phyloP scores from a whole-genome alignment of 768 basidiomycete species.

The Mycena polygramma region DNA sequence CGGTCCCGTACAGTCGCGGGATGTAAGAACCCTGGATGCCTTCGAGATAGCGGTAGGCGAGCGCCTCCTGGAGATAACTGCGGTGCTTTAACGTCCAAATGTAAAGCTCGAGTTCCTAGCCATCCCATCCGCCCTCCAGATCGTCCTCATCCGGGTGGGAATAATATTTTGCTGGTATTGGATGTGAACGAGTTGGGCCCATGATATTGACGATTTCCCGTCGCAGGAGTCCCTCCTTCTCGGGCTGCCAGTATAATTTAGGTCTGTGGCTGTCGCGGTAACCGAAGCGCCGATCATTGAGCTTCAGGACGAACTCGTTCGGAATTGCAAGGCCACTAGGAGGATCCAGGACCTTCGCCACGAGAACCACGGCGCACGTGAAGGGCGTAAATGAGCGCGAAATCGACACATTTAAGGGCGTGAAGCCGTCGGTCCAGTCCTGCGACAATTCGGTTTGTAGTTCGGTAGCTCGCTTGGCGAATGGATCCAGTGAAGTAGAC shows the following conservation, averaged over 20 bases:
- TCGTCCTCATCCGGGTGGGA: neutral
- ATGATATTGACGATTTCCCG: neutral
- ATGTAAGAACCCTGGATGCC: neutral
- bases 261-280: neutral
- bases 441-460: neutral
- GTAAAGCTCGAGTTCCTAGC: conserved; percentile 4
- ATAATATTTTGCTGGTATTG: neutral
- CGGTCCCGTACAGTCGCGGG: neutral
- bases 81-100: neutral
- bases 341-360: neutral
- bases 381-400: neutral
- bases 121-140: neutral
- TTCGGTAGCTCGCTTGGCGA: neutral
- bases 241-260: neutral
- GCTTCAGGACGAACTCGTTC: conserved; percentile 2
- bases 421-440: conserved; percentile 2
- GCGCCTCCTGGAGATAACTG: neutral
- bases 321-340: neutral
- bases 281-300: conserved; percentile 4
- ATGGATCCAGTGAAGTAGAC: too few relatives aligned
- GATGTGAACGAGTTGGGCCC: neutral
- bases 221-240: neutral
- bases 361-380: neutral
- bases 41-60: conserved; percentile 2
- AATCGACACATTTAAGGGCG: neutral